Evolutionary conservation across 1,284 basidiomycete species (phyloP).

Genomic region (Xerocomus minutiporus): DNA sequence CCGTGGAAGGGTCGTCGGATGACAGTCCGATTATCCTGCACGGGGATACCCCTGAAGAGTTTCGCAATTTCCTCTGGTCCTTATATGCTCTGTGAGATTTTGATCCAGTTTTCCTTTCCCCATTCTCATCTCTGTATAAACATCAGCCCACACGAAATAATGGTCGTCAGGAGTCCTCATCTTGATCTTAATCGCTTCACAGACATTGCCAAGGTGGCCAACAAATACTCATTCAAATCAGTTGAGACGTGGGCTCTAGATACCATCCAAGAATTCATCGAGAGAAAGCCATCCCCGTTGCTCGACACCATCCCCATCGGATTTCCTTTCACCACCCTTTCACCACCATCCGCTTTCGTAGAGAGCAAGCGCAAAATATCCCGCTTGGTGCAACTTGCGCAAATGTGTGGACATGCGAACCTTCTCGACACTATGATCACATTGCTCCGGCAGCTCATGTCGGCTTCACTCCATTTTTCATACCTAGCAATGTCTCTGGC

Average conservation of each 20-base stretch:
- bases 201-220: slow-evolving; percentile 56
- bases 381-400: slow-evolving; percentile 57
- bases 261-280: slow-evolving; percentile 58
- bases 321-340: slow-evolving; percentile 30
- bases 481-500: slow-evolving; percentile 65
- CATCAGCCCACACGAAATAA: slow-evolving; percentile 55
- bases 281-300: slow-evolving; percentile 53
- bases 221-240: slow-evolving; percentile 67
- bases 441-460: slow-evolving; percentile 56
- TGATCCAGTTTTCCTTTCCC: slow-evolving; percentile 20
- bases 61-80: slow-evolving; percentile 56
- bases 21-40: slow-evolving; percentile 56
- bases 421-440: slow-evolving; percentile 54
- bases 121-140: slow-evolving; percentile 5
- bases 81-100: slow-evolving; percentile 56
- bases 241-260: slow-evolving; percentile 66
- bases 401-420: slow-evolving; percentile 55
- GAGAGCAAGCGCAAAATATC: slow-evolving; percentile 48
- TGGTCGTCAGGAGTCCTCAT: slow-evolving; percentile 39
- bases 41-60: slow-evolving; percentile 58
- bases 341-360: slow-evolving; percentile 22
- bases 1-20: slow-evolving; percentile 54
- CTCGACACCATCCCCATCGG: slow-evolving; percentile 38
- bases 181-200: slow-evolving; percentile 54
- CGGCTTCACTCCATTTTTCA: slow-evolving; percentile 53